Base-by-base conservation (phyloP, 495 filamentous ascomycete genomes). In the Podospora pseudopauciseta region DNA sequence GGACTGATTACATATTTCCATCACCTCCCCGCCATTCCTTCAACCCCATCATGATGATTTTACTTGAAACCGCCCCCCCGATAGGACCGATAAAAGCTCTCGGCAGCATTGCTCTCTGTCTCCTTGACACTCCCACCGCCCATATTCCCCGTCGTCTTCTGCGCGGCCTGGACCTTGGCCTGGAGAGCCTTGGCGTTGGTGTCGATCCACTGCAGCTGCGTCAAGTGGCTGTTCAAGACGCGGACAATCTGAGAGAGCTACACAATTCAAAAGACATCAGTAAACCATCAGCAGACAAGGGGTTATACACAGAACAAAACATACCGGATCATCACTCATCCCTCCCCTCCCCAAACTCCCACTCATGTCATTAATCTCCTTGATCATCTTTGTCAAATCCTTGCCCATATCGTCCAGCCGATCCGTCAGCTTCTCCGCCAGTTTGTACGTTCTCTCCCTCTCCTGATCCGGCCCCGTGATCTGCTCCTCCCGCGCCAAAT, bases 161-260 rank as follows among this genome's bases (percentile, higher is more conserved):
- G 92, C 60, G 93, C 91, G 20, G 88, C 88, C 16, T 77, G 75
- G 59, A 97, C 90, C 83, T 94, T 94, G 55, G 85, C 81, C 75
- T 93, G 89, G 23, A 97, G 84, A 15, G 89, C 87, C n/a, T 85
- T 83, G 18, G 94, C 90, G 65, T 91, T 92, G 65, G 88, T 86
- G 76, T 99, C 94, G 75, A 99, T 96, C 81, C 89, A 88, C 79
- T 97, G 93, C 60, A 99, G 84, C 74, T 94, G 90, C 18, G 87
- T 85, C 54, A 98, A 86, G 77, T 99, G 95, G 57, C 90, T 86
- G 76, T 99, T 99, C 65, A 99, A 88, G 56, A 99, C 92, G 63
- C 89, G 89, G 60, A 99, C 93, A 71, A 99, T 96, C 76, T 95
- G 90, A 32, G 92, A 93, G 72, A 99, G 86, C 92, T 97, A 70